These are phyloP conservation scores for Saccharomyces mikatae DNA, from an alignment of 805 yeast genomes.

Conservation along the genomic window DNA sequence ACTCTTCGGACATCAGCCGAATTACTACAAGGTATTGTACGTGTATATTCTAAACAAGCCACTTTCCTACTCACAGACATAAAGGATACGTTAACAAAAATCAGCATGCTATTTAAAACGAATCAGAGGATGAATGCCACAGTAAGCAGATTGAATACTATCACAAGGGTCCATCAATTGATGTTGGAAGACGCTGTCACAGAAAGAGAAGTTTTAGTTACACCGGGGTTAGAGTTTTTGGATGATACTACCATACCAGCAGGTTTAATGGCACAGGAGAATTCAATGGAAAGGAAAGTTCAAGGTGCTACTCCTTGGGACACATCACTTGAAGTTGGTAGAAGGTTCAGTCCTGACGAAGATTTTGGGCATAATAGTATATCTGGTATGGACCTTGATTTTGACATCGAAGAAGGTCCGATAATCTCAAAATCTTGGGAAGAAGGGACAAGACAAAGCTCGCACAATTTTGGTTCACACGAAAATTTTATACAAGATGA, in stretches of 20 bases:
- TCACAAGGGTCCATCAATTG: constrained; percentile 50
- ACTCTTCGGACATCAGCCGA: constrained; percentile 82
- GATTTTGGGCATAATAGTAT: constrained; percentile 15
- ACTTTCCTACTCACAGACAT: constrained; percentile 78
- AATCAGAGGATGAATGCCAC: constrained; percentile 43
- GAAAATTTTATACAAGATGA: constrained; percentile 8
- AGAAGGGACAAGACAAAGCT: constrained; percentile 21
- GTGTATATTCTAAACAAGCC: constrained; percentile 80
- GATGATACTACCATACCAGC: constrained; percentile 10
- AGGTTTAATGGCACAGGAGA: constrained; percentile 13
- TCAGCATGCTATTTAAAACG: constrained; percentile 57
- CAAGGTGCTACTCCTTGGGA: constrained; percentile 30
- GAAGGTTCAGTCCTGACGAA: constrained; percentile 20
- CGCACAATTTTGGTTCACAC: constrained; percentile 1
- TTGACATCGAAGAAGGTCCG: constrained; percentile 26
- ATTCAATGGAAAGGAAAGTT: constrained; percentile 23
- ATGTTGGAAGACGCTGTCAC: constrained; percentile 73
- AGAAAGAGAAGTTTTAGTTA: constrained; percentile 62
- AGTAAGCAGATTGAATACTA: constrained; percentile 52
- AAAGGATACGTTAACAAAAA: constrained; percentile 59
- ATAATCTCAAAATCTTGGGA: constrained; percentile 16
- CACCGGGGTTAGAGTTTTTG: constrained; percentile 43
- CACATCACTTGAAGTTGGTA: constrained; percentile 28
- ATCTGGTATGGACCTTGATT: constrained; percentile 25
- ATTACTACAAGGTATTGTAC: constrained; percentile 74